phyloP scores from a whole-genome alignment of 1,284 basidiomycete genomes.

The Trichosporon ovoides region DNA sequence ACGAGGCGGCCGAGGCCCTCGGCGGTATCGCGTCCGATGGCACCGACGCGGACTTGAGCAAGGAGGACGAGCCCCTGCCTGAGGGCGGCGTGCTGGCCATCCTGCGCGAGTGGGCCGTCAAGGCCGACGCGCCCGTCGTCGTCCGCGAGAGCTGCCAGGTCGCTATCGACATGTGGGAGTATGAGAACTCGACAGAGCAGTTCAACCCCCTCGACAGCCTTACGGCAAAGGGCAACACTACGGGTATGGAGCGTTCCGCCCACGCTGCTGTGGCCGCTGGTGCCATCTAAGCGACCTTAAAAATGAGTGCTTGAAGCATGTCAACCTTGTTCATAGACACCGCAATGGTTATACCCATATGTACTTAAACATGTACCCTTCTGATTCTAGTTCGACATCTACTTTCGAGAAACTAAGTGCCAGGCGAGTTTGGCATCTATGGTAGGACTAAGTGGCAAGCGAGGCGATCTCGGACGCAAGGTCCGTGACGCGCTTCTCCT shows the following conservation, averaged over 20 bases:
- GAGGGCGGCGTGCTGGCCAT: constrained; percentile 66
- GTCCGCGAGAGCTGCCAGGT: constrained; percentile 95
- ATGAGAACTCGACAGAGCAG: constrained; percentile 76
- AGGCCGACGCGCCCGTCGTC: constrained; percentile 74
- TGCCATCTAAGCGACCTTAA: constrained; percentile 12
- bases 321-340: neutral
- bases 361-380: constrained; percentile 20
- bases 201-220: constrained; percentile 75
- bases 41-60: constrained; percentile 36
- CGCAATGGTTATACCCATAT: constrained; percentile 5
- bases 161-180: constrained; percentile 96
- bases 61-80: constrained; percentile 32
- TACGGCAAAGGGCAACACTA: constrained; percentile 27
- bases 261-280: constrained; percentile 37
- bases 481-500: constrained; percentile 47
- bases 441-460: neutral
- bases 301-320: neutral
- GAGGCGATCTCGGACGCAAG: constrained; percentile 42
- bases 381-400: too few relatives aligned
- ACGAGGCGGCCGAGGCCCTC: constrained; percentile 96
- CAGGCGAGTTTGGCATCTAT: too few relatives aligned
- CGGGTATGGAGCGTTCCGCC: constrained; percentile 48
- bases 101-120: constrained; percentile 76
- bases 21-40: constrained; percentile 90
- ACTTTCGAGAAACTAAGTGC: too few relatives aligned